Base-by-base conservation (phyloP, 176 grass and related monocot species). In the Paspalum notatum region DNA sequence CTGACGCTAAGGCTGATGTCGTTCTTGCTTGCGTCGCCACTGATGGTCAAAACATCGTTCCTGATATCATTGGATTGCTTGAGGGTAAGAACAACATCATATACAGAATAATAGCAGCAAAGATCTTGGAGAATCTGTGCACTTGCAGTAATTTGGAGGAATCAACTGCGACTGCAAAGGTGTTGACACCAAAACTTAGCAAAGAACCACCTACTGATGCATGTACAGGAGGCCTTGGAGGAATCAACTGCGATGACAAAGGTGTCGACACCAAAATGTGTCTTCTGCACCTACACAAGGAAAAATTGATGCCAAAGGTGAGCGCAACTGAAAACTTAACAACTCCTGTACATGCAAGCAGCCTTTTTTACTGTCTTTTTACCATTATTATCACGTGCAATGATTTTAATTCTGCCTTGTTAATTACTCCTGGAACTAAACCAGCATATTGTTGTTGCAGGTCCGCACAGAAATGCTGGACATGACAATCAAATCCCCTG, bases 121-220 rank as follows among this genome's bases (percentile, higher is more conserved):
- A 40, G 26, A 51, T 82, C 80, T 24, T 72, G 66, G 56, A 40
- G 13, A 82, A 72, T 70, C 4, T 48, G 6, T 70, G 67, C 3
- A 8, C 21, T 49, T 44, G 16, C 21, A 15, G 21, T 26, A 6
- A 15, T 15, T 47, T 22, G 21, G 42, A 70, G 2, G 8, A 26
- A 48, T 4, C 14, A 14, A 0, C 0, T 6, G 12, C 25, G 12
- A 49, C 24, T 43, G 44, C 25, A 26, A 15, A 11, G 48, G 14
- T 70, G 80, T 56, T 82, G 18, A n/a, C n/a, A n/a, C n/a, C n/a
- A n/a, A n/a, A n/a, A n/a, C n/a, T n/a, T n/a, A n/a, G n/a, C n/a
- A n/a, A n/a, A n/a, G n/a, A n/a, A n/a, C n/a, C n/a, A n/a, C n/a
- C 78, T 13, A 69, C 43, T 32, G 78, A 51, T 80, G 67, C 47